Percentiles rank a stretch among this genome's conserved stretches.
Conservation (phyloP, 768 basidiomycete genomes). For the Leccinum sublutescens region DNA sequence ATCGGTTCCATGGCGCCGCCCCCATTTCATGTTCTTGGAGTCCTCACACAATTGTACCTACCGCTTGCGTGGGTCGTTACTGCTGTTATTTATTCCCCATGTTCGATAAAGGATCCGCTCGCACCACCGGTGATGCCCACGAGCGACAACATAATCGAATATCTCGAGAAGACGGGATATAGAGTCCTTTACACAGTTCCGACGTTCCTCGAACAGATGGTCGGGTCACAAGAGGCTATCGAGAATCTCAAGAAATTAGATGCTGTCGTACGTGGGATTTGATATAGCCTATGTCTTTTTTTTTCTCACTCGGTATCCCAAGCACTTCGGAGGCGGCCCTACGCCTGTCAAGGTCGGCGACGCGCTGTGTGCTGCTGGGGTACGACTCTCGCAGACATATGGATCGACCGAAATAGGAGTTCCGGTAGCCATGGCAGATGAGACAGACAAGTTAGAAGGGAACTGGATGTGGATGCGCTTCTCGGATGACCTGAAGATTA, state of each 20-base stretch:
- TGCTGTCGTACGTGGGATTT: too few relatives aligned
- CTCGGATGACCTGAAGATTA: conserved; percentile 21
- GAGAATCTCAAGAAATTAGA: conserved; percentile 22
- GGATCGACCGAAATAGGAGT: conserved; percentile 35
- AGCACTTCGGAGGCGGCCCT: conserved; percentile 41
- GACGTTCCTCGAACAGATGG: conserved; percentile 39
- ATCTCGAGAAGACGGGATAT: conserved; percentile 28
- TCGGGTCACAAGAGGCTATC: conserved; percentile 20
- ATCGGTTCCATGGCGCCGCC: conserved; percentile 25
- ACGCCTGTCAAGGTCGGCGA: conserved; percentile 36
- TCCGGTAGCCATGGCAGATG: neutral
- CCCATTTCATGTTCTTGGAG: conserved; percentile 28
- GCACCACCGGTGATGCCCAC: conserved; percentile 37
- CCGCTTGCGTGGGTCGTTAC: conserved; percentile 17
- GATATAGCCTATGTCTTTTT: too few relatives aligned
- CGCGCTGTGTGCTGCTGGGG: conserved; percentile 33
- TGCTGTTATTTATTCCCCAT: conserved; percentile 29
- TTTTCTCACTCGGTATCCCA: neutral
- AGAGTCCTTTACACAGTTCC: conserved; percentile 38
- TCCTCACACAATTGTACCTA: conserved; percentile 12
- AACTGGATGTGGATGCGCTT: conserved; percentile 39
- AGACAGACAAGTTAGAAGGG: conserved; percentile 7
- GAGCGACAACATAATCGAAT: conserved; percentile 39
- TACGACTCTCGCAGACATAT: conserved; percentile 33
- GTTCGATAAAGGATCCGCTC: conserved; percentile 12